These are phyloP conservation scores for Sugiyamaella qingdaonensis DNA, from an alignment of 805 yeast genomes.

Conservation along the genomic window DNA sequence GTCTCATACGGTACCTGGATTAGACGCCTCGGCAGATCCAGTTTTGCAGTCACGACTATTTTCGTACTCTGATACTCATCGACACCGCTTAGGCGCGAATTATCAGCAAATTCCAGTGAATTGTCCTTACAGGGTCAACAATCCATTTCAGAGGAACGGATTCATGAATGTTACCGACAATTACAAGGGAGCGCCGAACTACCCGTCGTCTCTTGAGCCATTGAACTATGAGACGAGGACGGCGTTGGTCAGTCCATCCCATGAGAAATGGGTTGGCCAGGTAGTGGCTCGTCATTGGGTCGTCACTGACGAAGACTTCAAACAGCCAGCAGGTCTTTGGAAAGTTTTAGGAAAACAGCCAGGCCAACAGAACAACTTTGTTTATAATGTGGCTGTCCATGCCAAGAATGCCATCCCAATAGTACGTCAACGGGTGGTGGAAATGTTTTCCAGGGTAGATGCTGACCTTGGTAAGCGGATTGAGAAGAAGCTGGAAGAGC, in stretches of 20 bases:
- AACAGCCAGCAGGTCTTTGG: slow-evolving; percentile 75
- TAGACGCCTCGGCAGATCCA: slow-evolving; percentile 73
- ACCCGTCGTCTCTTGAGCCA: slow-evolving; percentile 41
- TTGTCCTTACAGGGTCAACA: slow-evolving; percentile 47
- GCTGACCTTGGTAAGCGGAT: slow-evolving; percentile 63
- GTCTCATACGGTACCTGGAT: slow-evolving; percentile 65
- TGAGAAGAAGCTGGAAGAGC: slow-evolving; percentile 6
- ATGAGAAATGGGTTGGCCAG: slow-evolving; percentile 78
- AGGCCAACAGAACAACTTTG: slow-evolving; percentile 81
- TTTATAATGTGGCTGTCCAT: slow-evolving; percentile 79
- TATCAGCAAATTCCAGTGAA: slow-evolving; percentile 65
- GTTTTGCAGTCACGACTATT: slow-evolving; percentile 72
- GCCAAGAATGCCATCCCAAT: slow-evolving; percentile 59
- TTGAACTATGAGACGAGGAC: slow-evolving; percentile 26
- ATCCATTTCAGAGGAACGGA: slow-evolving; percentile 60
- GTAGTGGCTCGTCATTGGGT: slow-evolving; percentile 87
- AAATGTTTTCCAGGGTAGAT: slow-evolving; percentile 69
- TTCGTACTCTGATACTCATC: slow-evolving; percentile 72
- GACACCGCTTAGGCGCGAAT: slow-evolving; percentile 69
- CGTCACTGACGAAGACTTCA: slow-evolving; percentile 61
- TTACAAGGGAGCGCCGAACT: slow-evolving; percentile 50
- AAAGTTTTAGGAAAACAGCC: slow-evolving; percentile 62
- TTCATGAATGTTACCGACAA: slow-evolving; percentile 43
- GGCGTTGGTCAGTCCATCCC: slow-evolving; percentile 30
- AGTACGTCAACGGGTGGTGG: slow-evolving; percentile 75